A percentile compares a stretch with the other conserved stretches of the same genome.
phyloP scores from a whole-genome alignment of 768 basidiomycete species.

The Multifurca ochricompacta region DNA sequence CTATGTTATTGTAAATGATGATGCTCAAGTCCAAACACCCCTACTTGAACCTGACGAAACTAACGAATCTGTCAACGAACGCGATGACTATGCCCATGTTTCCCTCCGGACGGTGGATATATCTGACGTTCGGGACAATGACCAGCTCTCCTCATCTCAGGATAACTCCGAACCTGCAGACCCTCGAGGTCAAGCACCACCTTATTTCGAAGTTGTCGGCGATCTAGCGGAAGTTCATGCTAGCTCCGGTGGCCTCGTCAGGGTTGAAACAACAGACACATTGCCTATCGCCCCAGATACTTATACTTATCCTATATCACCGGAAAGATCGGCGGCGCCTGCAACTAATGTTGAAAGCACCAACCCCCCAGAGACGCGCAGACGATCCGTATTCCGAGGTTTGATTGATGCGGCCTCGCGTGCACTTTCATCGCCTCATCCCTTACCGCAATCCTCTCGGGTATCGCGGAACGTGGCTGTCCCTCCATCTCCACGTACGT shows the following conservation, averaged over 20 bases:
- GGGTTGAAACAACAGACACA: conserved; percentile 16
- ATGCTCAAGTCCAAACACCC: conserved; percentile 17
- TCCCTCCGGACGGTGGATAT: conserved; percentile 18
- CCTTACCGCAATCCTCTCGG: neutral
- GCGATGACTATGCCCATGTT: neutral
- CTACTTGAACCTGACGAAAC: conserved; percentile 11
- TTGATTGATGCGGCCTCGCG: conserved; percentile 18
- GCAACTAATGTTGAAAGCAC: neutral
- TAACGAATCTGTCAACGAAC: conserved; percentile 13
- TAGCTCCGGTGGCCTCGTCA: conserved; percentile 5
- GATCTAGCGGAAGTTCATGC: conserved; percentile 20
- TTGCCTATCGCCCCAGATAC: conserved; percentile 12
- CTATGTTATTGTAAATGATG: conserved; percentile 14
- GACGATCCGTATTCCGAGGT: conserved; percentile 41
- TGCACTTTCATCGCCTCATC: conserved; percentile 9
- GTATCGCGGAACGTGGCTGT: neutral
- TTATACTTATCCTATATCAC: neutral
- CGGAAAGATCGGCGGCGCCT: neutral
- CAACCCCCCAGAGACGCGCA: conserved; percentile 13
- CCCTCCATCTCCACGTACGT: conserved; percentile 7
- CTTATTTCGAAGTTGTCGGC: conserved; percentile 52
- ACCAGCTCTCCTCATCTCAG: conserved; percentile 10
- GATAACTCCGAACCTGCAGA: conserved; percentile 27
- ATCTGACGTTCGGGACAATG: neutral
- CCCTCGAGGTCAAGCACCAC: conserved; percentile 55